These are phyloP conservation scores for Chytridium lagenaria DNA, from an alignment of 371 early-diverging fungal genomes.

Conservation along the genomic window DNA sequence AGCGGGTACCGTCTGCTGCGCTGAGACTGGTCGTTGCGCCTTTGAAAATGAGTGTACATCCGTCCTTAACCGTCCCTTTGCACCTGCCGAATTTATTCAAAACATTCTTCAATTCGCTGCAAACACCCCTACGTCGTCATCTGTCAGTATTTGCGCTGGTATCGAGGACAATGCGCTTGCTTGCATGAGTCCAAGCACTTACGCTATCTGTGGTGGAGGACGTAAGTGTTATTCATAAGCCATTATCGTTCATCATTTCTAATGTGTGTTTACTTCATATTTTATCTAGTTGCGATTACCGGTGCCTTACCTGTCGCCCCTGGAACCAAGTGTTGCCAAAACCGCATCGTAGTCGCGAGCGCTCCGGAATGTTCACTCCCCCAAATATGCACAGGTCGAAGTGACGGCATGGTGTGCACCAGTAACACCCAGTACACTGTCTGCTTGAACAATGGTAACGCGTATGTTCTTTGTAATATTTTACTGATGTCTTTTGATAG, in stretches of 20 bases:
- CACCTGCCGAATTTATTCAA: not conserved
- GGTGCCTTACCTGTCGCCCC: conserved; percentile 3
- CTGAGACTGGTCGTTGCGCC: conserved; percentile 31
- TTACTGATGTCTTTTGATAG: conserved; percentile 4
- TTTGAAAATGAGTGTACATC: conserved; percentile 12
- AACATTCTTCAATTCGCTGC: not conserved
- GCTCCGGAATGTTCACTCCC: not conserved
- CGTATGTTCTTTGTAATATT: no score
- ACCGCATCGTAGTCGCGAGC: not conserved
- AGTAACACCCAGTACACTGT: no score
- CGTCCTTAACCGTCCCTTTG: conserved; percentile 21
- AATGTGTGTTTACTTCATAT: not conserved
- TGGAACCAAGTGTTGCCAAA: conserved; percentile 22
- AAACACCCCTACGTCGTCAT: no score
- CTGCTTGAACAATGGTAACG: no score
- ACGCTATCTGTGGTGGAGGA: conserved; percentile 11
- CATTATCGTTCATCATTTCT: not conserved
- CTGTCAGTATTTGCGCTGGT: conserved; percentile 30
- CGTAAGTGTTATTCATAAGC: not conserved
- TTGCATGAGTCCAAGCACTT: conserved; percentile 33
- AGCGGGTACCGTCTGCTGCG: conserved; percentile 38
- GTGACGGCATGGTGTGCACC: not conserved
- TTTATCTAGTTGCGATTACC: not conserved
- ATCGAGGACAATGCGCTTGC: conserved; percentile 25
- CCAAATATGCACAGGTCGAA: not conserved